A percentile compares a stretch with the other conserved stretches of the same genome.
Conservation (phyloP, 2,329 filamentous ascomycete species). For the Alternaria longipes region DNA sequence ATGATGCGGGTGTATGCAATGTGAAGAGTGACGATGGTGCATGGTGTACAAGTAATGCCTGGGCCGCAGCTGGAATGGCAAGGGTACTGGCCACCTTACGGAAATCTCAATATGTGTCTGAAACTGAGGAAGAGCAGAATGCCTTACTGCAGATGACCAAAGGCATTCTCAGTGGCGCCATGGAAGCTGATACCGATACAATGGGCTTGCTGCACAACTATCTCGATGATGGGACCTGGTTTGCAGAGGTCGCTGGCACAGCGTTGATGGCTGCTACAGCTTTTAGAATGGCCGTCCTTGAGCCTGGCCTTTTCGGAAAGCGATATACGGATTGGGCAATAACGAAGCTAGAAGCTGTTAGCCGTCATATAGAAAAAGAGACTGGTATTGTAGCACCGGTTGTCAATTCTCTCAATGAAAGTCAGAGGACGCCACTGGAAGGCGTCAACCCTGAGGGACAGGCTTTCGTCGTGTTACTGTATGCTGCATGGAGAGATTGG, state of each 20-base stretch:
- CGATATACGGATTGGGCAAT: conserved; percentile 56
- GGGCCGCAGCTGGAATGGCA: conserved; percentile 59
- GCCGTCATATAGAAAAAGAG: conserved; percentile 45
- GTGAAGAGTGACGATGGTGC: conserved; percentile 46
- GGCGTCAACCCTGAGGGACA: conserved; percentile 55
- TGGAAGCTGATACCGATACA: conserved; percentile 45
- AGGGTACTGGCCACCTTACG: conserved; percentile 57
- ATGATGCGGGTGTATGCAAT: conserved; percentile 21
- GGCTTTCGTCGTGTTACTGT: conserved; percentile 56
- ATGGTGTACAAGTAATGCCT: conserved; percentile 62
- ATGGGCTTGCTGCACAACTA: conserved; percentile 59
- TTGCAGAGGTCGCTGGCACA: conserved; percentile 61
- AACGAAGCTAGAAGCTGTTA: conserved; percentile 51
- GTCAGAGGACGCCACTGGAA: conserved; percentile 36
- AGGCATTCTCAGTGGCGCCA: conserved; percentile 51
- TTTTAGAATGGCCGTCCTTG: conserved; percentile 58
- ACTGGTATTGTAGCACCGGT: conserved; percentile 54
- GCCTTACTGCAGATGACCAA: conserved; percentile 47
- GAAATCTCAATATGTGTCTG: conserved; percentile 35
- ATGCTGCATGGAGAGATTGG: conserved; percentile 56
- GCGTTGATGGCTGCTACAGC: conserved; percentile 56
- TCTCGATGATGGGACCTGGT: conserved; percentile 56
- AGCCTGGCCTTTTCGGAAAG: conserved; percentile 48
- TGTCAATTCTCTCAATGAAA: conserved; percentile 55
- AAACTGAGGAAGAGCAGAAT: conserved; percentile 29